Evolutionary conservation across 306 rosid genomes (phyloP), one percentile per base, ranked within the genome.

Genomic region (Senna tora): DNA sequence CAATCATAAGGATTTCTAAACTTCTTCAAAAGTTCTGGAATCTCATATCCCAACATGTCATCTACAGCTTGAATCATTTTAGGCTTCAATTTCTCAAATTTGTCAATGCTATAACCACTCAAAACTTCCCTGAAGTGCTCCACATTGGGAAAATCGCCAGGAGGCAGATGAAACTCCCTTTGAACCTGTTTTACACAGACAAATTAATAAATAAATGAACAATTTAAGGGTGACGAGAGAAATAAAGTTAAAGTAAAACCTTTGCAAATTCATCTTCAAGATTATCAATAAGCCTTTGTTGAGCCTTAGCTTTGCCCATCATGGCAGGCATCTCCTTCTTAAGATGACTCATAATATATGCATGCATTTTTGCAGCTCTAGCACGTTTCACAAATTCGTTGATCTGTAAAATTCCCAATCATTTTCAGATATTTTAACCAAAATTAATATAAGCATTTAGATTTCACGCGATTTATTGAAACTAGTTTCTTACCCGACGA

Each of bases 311-410:
- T 81, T 95, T 95, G 70, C 97, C 99, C 73, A 94, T 88, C 72
- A 95, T 82, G 15, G 96, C 72, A 69, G 99, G 99, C 97, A 95
- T 95, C 80, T 91, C 96, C 82, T 87, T 91, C 82, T 78, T 88
- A 4, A 95, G 94, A 75, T 95, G 99, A 47, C 96, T 87, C 47
- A 95, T 84, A 10, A 95, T 95, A 74, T 89, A 83, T 43, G 99
- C 97, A 67, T 95, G 99, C 45, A 91, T 91, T 83, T 95, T 95
- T 15, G 96, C 99, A 46, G 96, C 92, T 86, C 99, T 84, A 7
- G 99, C 97, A 50, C 97, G 93, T 63, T 95, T 95, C 19, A 95
- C 99, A 72, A 88, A 95, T 77, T 95, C 97, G 74, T 95, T 91
- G 79, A 95, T 95, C 99, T 95, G 88, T 49, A 62, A 6, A 58